Evolutionary conservation across 352 stramenopile genomes (phyloP).

Genomic region (Phytophthora macrochlamydospora): DNA sequence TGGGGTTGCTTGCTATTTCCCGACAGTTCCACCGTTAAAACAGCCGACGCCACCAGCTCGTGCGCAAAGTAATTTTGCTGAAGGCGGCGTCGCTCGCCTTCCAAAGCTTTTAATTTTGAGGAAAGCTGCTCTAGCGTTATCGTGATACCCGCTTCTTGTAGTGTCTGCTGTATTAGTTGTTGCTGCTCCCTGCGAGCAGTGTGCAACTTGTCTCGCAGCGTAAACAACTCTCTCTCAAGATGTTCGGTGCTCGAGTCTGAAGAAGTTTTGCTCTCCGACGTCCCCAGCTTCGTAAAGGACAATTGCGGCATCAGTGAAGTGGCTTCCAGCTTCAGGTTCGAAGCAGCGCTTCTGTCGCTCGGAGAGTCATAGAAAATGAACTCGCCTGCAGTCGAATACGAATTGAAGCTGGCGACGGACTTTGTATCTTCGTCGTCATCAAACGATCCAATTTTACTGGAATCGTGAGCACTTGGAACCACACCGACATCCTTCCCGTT

Average conservation of each 20-base stretch:
- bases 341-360: neutral
- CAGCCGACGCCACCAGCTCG: constrained; percentile 34
- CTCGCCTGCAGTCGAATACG: constrained; percentile 45
- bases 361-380: constrained; percentile 51
- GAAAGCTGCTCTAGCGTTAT: constrained; percentile 28
- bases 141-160: constrained; percentile 32
- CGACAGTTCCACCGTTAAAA: constrained; percentile 6
- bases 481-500: neutral
- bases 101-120: constrained; percentile 25
- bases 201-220: constrained; percentile 38
- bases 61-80: constrained; percentile 34
- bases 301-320: constrained; percentile 14
- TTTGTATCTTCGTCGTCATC: constrained; percentile 27
- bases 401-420: constrained; percentile 37
- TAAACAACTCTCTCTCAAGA: constrained; percentile 38
- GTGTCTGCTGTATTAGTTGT: constrained; percentile 1
- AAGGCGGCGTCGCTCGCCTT: constrained; percentile 40
- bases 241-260: constrained; percentile 3
- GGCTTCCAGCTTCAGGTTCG: neutral
- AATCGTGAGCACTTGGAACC: neutral
- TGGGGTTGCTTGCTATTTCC: neutral
- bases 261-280: neutral
- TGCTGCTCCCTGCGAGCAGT: constrained; percentile 31
- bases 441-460: constrained; percentile 3
- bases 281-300: constrained; percentile 10